A percentile compares a stretch with the other conserved stretches of the same genome.
Conservation (phyloP, 73 alveolate genomes). For the Paramecium octaurelia region DNA sequence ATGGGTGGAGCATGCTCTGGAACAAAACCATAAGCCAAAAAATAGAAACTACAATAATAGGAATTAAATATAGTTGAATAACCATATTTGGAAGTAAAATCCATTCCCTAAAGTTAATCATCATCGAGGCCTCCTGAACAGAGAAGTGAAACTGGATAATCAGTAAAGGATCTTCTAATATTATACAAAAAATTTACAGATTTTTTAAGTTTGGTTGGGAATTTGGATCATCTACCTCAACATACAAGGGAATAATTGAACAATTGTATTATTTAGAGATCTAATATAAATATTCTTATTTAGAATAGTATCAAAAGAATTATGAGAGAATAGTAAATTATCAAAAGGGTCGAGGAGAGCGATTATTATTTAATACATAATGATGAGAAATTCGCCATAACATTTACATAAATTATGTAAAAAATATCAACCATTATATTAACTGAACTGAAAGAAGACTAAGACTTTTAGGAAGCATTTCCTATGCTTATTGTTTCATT, state of each 20-base stretch:
- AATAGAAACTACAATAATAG: neutral
- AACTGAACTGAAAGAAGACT: conserved; percentile 45
- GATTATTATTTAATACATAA: conserved; percentile 20
- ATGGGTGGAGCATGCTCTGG: conserved; percentile 44
- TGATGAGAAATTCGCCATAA: conserved; percentile 20
- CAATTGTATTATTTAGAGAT: neutral
- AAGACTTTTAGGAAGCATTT: conserved; percentile 21
- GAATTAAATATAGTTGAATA: conserved; percentile 22
- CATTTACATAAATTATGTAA: conserved; percentile 6
- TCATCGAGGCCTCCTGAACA: neutral
- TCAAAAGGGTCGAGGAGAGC: conserved; percentile 29
- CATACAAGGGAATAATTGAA: neutral
- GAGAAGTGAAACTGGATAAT: neutral
- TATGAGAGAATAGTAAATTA: neutral
- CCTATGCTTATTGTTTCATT: conserved; percentile 22
- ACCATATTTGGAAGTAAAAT: conserved; percentile 10
- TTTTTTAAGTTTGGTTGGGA: neutral
- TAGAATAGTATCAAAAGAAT: neutral
- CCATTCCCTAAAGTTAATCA: neutral
- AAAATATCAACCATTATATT: conserved; percentile 4
- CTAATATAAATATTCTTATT: neutral
- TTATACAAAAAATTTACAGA: conserved; percentile 2
- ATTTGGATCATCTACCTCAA: neutral
- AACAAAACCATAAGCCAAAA: neutral
- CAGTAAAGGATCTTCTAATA: neutral